phyloP scores from a whole-genome alignment of 768 basidiomycete genomes.

The Tulasnella sp. region DNA sequence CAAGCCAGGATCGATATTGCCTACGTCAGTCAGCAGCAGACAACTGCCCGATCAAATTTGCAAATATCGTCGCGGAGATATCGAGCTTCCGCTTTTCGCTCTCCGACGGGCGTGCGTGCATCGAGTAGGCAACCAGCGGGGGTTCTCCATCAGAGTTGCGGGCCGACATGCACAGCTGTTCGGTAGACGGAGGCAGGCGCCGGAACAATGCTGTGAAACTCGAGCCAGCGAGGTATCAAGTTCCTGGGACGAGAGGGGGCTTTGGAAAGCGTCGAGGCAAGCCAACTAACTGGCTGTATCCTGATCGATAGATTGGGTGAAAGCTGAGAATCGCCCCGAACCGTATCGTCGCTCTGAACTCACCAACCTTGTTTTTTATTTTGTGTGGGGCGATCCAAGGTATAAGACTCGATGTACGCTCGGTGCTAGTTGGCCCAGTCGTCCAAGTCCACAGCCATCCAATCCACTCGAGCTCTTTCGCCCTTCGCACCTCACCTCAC shows the following conservation, averaged over 20 bases:
- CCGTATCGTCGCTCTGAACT: background rate
- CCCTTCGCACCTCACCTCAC: constrained; percentile 1
- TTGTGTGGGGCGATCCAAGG: background rate
- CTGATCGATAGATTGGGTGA: constrained; percentile 3
- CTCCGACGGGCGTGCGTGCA: background rate
- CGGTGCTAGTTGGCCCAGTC: background rate
- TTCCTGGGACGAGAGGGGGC: background rate
- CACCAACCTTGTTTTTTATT: background rate
- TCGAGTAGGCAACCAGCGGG: background rate
- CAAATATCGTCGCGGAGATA: background rate
- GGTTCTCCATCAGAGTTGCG: constrained; percentile 10
- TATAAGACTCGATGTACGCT: constrained; percentile 4
- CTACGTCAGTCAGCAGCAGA: background rate
- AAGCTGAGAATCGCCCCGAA: constrained; percentile 4
- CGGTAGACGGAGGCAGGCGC: background rate
- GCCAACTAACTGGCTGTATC: background rate
- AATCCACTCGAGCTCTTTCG: background rate
- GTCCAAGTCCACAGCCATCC: background rate
- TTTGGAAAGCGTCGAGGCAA: background rate
- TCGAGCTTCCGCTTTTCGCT: background rate
- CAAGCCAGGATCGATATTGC: constrained; percentile 2
- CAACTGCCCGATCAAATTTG: background rate
- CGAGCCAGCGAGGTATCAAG: background rate
- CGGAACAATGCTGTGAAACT: background rate
- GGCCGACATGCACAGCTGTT: background rate